Conservation (phyloP, 768 basidiomycete genomes). For the Tubosaeta sp. region DNA sequence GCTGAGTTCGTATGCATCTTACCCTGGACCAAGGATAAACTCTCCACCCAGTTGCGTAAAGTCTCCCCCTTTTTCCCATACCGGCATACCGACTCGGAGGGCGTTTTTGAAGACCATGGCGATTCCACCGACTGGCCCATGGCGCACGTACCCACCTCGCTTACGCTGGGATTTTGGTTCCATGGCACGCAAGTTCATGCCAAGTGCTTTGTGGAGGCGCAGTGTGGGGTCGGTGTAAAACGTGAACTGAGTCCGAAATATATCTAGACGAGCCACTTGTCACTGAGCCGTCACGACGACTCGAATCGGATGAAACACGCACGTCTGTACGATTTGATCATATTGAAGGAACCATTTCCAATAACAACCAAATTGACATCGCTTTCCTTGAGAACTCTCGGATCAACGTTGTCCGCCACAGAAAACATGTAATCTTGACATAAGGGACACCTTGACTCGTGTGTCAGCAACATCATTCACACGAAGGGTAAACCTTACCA, state of each 20-base stretch:
- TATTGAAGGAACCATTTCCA: slow-evolving; percentile 70
- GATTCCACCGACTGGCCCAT: slow-evolving; percentile 61
- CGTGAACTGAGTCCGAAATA: slow-evolving; percentile 66
- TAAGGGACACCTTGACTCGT: slow-evolving; percentile 56
- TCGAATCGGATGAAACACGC: slow-evolving; percentile 20
- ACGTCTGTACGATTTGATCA: slow-evolving; percentile 74
- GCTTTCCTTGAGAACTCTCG: slow-evolving; percentile 43
- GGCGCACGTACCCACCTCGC: slow-evolving; percentile 61
- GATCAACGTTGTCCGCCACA: slow-evolving; percentile 46
- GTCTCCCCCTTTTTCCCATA: slow-evolving; percentile 79
- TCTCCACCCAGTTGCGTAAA: slow-evolving; percentile 83
- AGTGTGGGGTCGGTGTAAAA: slow-evolving; percentile 79
- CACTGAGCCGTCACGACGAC: not conserved
- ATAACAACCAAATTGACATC: slow-evolving; percentile 67
- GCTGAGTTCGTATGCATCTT: slow-evolving; percentile 27
- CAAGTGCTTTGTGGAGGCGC: slow-evolving; percentile 65
- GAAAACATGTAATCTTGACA: slow-evolving; percentile 87
- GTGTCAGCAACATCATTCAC: slow-evolving; percentile 4
- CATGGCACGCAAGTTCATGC: slow-evolving; percentile 57
- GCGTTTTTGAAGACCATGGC: slow-evolving; percentile 72
- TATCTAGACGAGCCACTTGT: slow-evolving; percentile 36
- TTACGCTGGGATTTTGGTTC: slow-evolving; percentile 40
- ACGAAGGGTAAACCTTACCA: slow-evolving; percentile 39
- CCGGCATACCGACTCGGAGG: slow-evolving; percentile 70
- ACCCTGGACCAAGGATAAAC: slow-evolving; percentile 71